Evolutionary conservation across 345 rosid genomes (phyloP).

Genomic region (Eucalyptus tenuipes): DNA sequence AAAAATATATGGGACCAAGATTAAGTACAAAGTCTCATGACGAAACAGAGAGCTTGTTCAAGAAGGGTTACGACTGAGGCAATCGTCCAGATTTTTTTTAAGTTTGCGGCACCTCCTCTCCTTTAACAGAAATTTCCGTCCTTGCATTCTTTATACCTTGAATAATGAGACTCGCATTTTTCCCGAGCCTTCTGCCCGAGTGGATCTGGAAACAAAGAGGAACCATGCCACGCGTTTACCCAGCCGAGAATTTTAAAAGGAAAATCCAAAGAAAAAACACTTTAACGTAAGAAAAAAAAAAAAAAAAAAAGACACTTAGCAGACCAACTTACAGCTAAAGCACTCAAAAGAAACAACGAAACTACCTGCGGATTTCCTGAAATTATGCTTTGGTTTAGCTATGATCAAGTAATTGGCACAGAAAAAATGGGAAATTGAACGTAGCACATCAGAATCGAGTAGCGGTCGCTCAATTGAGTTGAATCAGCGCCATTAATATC

Average conservation of each 20-base stretch:
- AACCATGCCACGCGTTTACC: background rate
- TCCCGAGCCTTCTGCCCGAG: slow-evolving; percentile 54
- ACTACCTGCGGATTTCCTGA: background rate
- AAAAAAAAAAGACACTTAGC: background rate
- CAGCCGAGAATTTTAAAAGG: background rate
- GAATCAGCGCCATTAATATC: background rate
- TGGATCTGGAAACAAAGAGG: slow-evolving; percentile 26
- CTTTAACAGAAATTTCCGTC: too few relatives aligned
- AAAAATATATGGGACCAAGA: background rate
- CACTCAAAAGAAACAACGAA: background rate
- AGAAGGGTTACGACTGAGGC: slow-evolving; percentile 44
- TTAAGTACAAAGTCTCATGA: background rate
- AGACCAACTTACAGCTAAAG: background rate
- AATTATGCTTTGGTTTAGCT: background rate
- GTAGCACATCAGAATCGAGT: background rate
- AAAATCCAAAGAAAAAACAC: background rate
- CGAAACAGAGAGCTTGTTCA: background rate
- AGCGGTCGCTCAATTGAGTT: too few relatives aligned
- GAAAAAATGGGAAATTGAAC: background rate
- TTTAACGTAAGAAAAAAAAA: too few relatives aligned
- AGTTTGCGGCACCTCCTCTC: too few relatives aligned
- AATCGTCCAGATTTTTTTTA: too few relatives aligned
- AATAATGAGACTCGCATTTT: slow-evolving; percentile 9
- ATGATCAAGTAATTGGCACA: background rate
- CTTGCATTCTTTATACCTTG: slow-evolving; percentile 68